Conservation (phyloP, 306 rosid genomes). For the apple (Malus domestica) region ASM211411v1 NC_041798.1:26561501-26562000, state of each 20-base stretch:
- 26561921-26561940: neutral
- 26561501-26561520: too few relatives aligned
- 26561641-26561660: too few relatives aligned
- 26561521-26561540: too few relatives aligned
- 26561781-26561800: conserved; percentile 21
- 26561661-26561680: conserved; percentile 26
- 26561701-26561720: conserved; percentile 42
- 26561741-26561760: conserved; percentile 45
- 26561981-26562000: neutral
- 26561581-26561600: too few relatives aligned
- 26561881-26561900: neutral
- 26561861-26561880: conserved; percentile 7
- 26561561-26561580: too few relatives aligned
- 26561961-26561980: neutral
- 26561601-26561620: too few relatives aligned
- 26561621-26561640: too few relatives aligned
- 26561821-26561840: conserved; percentile 14
- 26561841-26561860: conserved; percentile 25
- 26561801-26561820: conserved; percentile 31
- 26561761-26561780: conserved; percentile 36
- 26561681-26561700: conserved; percentile 65
- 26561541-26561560: too few relatives aligned
- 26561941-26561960: too few relatives aligned
- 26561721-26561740: conserved; percentile 65
- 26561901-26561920: neutral